Percentiles rank a stretch among this genome's conserved stretches.
These are phyloP conservation scores for Fusarium xylarioides DNA, from an alignment of 2,329 filamentous ascomycete species.

Conservation along the genomic window DNA sequence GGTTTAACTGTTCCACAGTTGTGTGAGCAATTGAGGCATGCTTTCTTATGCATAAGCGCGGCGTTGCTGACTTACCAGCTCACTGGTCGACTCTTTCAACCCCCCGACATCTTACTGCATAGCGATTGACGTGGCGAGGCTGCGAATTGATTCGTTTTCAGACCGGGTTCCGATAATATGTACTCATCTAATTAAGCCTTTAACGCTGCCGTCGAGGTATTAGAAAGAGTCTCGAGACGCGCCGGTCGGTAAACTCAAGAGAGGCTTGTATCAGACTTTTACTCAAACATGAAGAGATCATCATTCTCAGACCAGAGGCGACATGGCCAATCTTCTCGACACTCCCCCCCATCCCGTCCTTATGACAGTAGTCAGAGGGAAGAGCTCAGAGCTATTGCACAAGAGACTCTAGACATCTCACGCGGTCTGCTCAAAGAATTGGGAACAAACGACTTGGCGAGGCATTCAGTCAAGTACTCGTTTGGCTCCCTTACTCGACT, in stretches of 20 bases:
- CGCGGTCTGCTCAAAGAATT: not conserved
- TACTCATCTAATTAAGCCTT: not conserved
- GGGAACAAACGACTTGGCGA: not conserved
- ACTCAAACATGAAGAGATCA: not conserved
- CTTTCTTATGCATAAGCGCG: not conserved
- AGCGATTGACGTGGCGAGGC: not conserved
- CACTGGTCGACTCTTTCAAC: not conserved
- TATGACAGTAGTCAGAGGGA: not conserved
- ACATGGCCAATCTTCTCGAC: not conserved
- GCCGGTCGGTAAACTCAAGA: rapidly evolving
- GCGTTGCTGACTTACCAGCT: not conserved
- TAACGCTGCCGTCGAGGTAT: rapidly evolving
- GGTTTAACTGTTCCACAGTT: not conserved
- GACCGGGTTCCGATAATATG: not conserved
- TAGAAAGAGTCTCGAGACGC: not conserved
- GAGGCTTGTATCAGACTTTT: not conserved
- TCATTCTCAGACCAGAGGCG: not conserved
- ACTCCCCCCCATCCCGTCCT: not conserved
- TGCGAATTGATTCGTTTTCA: not conserved
- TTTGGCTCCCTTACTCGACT: not conserved
- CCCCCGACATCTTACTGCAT: not conserved
- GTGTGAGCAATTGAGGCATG: not conserved
- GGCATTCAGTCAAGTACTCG: not conserved
- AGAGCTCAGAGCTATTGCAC: not conserved
- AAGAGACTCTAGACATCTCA: not conserved